Evolutionary conservation across 148 eudicot genomes (phyloP).

Genomic region (Polygonum maritimum): DNA sequence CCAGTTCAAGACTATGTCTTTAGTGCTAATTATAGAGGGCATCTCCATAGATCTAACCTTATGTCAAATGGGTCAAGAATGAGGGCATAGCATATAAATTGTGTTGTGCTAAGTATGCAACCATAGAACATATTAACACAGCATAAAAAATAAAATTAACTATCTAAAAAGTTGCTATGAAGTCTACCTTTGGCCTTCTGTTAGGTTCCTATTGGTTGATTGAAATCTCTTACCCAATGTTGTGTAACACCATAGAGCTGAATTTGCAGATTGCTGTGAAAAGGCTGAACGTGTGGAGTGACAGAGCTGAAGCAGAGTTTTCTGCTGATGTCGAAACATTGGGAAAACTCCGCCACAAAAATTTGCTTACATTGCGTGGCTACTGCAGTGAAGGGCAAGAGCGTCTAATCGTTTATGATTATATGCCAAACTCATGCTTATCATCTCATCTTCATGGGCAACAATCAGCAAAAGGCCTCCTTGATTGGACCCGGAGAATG

Average conservation of each 20-base stretch:
- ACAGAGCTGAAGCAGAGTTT: slow-evolving; percentile 78
- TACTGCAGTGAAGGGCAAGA: slow-evolving; percentile 95
- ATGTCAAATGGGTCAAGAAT: not conserved
- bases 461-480: slow-evolving; percentile 68
- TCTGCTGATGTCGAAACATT: slow-evolving; percentile 79
- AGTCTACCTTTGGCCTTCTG: not conserved
- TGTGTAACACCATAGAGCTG: slow-evolving; percentile 2
- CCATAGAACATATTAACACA: not conserved
- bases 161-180: not conserved
- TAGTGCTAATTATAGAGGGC: not conserved
- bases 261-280: slow-evolving; percentile 83
- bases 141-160: not conserved
- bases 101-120: not conserved
- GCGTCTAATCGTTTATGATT: slow-evolving; percentile 82
- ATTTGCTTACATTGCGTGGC: slow-evolving; percentile 74
- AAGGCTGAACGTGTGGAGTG: slow-evolving; percentile 88
- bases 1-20: not conserved
- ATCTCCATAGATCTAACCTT: not conserved
- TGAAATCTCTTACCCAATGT: not conserved
- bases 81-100: not conserved
- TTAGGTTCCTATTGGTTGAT: not conserved
- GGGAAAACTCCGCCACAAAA: slow-evolving; percentile 79
- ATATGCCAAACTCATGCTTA: slow-evolving; percentile 78
- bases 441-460: slow-evolving; percentile 87
- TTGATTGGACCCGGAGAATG: slow-evolving; percentile 83